Percentiles rank a stretch among this genome's conserved stretches.
Evolutionary conservation across 129 eudicot species (phyloP).

Genomic region (Centrapalus pauciflorus): DNA sequence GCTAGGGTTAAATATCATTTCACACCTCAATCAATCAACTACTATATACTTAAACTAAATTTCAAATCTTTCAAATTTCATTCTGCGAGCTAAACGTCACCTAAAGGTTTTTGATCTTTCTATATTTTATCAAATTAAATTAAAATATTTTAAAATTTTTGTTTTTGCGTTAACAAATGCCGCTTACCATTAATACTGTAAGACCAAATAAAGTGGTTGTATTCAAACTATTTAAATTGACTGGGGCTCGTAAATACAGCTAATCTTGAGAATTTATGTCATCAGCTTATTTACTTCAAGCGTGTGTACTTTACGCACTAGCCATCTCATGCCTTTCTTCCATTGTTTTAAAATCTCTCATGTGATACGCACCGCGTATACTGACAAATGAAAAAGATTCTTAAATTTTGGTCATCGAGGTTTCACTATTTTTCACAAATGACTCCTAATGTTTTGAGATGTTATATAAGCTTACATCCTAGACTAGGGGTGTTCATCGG

Average conservation of each 20-base stretch:
- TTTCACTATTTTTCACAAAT: constrained; percentile 2
- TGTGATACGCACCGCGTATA: too few relatives aligned
- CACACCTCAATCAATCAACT: too few relatives aligned
- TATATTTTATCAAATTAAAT: background rate
- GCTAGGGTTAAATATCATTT: too few relatives aligned
- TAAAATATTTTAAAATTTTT: background rate
- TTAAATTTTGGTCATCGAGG: background rate
- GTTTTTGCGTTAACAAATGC: constrained; percentile 1
- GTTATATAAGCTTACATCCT: background rate
- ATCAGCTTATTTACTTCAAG: background rate
- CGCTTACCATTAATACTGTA: background rate
- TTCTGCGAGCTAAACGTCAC: too few relatives aligned
- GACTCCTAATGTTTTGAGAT: background rate
- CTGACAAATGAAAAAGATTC: background rate
- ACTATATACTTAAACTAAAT: too few relatives aligned
- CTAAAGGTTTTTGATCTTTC: too few relatives aligned
- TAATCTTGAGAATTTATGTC: constrained; percentile 1
- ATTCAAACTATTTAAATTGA: background rate
- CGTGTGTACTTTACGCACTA: background rate
- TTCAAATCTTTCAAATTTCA: too few relatives aligned
- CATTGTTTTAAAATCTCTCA: background rate
- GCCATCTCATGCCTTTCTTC: background rate
- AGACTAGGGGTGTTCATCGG: too few relatives aligned
- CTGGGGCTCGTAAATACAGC: background rate
- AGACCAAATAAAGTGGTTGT: background rate